Conservation (phyloP, 345 rosid species). For the Draba incana region DNA sequence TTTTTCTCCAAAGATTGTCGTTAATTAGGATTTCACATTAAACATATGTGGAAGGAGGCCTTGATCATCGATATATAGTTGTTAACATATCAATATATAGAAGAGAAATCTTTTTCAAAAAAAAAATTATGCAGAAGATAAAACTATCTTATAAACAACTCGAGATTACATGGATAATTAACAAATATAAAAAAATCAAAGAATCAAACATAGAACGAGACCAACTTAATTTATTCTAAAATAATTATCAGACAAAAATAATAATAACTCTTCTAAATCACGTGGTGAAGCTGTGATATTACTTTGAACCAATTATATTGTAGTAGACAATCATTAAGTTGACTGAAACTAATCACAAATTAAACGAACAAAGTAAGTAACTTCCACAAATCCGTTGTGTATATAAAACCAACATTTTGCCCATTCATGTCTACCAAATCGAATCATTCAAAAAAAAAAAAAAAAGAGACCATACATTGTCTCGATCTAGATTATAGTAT, state of each 20-base stretch:
- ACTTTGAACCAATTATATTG: conserved; percentile 21
- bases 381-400: conserved; percentile 27
- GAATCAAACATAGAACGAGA: conserved; percentile 32
- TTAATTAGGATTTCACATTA: conserved; percentile 25
- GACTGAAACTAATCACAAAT: conserved; percentile 31
- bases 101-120: conserved; percentile 5
- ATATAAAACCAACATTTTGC: conserved; percentile 25
- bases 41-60: conserved; percentile 36
- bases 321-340: conserved; percentile 25
- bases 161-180: conserved; percentile 8
- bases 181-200: background rate
- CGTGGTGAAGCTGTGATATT: conserved; percentile 12
- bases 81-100: background rate
- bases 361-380: conserved; percentile 20
- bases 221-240: background rate
- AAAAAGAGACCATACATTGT: background rate
- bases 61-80: background rate
- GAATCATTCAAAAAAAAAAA: conserved; percentile 20
- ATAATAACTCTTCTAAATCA: conserved; percentile 2
- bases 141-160: conserved; percentile 17
- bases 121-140: background rate
- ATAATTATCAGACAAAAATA: too few species aligned
- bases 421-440: conserved; percentile 26
- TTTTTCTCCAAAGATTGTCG: background rate
- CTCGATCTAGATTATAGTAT: background rate